A percentile compares a stretch with the other conserved stretches of the same genome.
phyloP scores from a whole-genome alignment of 345 rosid genomes.

The Nephelium lappaceum region DNA sequence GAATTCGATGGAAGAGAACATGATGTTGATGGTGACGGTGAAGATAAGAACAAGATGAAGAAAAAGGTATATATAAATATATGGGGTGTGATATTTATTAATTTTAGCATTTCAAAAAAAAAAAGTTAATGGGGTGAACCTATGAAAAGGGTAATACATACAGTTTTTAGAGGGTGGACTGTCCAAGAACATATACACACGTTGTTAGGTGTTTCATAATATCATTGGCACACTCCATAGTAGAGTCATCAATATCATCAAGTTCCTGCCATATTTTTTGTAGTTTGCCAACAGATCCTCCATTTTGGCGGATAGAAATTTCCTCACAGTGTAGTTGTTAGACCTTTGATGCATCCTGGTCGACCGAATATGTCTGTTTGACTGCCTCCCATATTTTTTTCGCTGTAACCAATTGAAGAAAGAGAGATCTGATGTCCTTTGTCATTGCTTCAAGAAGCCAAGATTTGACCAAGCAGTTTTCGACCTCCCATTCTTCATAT shows the following conservation, averaged over 20 bases:
- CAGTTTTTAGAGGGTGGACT: too few relatives aligned
- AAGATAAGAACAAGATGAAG: too few relatives aligned
- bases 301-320: slow-evolving; percentile 3
- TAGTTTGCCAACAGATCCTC: neutral
- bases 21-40: too few relatives aligned
- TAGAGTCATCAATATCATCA: slow-evolving; percentile 12
- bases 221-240: slow-evolving; percentile 2
- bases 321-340: neutral
- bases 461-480: too few relatives aligned
- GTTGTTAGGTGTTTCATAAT: neutral
- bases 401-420: neutral
- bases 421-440: neutral
- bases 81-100: too few relatives aligned
- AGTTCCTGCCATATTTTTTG: slow-evolving; percentile 7
- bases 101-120: too few relatives aligned
- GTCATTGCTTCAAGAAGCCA: neutral
- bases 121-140: too few relatives aligned
- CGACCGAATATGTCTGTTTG: neutral
- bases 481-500: neutral
- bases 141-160: too few relatives aligned
- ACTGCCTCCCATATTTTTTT: neutral
- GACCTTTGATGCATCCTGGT: neutral
- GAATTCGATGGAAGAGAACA: too few relatives aligned
- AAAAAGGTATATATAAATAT: too few relatives aligned
- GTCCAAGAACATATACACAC: neutral